phyloP scores from a whole-genome alignment of 148 eudicot species.

The Spergularia bocconei region DNA sequence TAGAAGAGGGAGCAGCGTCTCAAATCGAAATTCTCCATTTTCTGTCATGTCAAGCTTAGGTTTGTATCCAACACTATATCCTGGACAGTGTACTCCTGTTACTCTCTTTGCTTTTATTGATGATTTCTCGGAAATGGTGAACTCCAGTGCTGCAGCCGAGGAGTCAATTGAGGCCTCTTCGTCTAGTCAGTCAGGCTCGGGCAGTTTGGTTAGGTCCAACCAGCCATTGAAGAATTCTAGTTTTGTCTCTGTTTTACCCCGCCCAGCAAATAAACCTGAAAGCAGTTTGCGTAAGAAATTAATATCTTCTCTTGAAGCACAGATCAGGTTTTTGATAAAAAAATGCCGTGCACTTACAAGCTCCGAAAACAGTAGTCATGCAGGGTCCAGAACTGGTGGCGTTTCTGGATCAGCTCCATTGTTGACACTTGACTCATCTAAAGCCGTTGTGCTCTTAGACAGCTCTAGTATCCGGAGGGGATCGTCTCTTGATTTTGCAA shows the following conservation, averaged over 20 bases:
- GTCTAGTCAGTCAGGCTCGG: conserved; percentile 45
- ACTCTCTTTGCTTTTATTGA: conserved; percentile 81
- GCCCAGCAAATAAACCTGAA: conserved; percentile 66
- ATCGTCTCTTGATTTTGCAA: conserved; percentile 74
- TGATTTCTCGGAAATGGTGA: conserved; percentile 59
- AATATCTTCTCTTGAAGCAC: conserved; percentile 81
- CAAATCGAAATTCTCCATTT: conserved; percentile 52
- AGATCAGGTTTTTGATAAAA: conserved; percentile 82
- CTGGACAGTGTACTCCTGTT: conserved; percentile 95
- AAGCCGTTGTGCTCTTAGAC: conserved; percentile 75
- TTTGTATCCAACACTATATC: conserved; percentile 63
- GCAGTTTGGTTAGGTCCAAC: conserved; percentile 44
- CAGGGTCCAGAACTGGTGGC: conserved; percentile 63
- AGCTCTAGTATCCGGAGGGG: conserved; percentile 50
- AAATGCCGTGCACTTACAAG: conserved; percentile 74
- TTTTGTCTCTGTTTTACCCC: conserved; percentile 78
- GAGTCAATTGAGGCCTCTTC: conserved; percentile 47
- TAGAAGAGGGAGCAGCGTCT: conserved; percentile 53
- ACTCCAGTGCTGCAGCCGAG: conserved; percentile 43
- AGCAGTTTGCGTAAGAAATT: conserved; percentile 66
- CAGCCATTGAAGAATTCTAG: conserved; percentile 53
- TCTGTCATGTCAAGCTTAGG: conserved; percentile 68
- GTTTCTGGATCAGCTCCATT: conserved; percentile 59
- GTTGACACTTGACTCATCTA: conserved; percentile 82
- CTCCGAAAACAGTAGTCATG: conserved; percentile 55